A percentile compares a stretch with the other conserved stretches of the same genome.
Conservation (phyloP, 257 asterid genomes). For the Jacaranda copaia region DNA sequence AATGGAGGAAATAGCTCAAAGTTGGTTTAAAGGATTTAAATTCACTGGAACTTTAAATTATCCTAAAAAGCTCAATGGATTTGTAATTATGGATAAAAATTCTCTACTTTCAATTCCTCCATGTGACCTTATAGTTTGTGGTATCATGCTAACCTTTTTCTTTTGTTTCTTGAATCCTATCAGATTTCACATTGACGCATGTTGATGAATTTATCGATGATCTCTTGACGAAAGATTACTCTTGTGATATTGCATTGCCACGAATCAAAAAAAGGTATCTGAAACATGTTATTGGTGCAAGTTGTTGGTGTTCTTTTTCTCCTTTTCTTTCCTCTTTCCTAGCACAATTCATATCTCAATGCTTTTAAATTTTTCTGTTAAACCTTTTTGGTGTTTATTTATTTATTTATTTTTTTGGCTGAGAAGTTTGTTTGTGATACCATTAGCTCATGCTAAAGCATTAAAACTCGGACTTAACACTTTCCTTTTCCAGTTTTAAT, state of each 20-base stretch:
- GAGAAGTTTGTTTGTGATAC: conserved; percentile 13
- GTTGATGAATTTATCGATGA: conserved; percentile 92
- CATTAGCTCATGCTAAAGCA: neutral
- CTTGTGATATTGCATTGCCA: conserved; percentile 90
- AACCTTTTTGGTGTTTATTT: neutral
- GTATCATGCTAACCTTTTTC: conserved; percentile 7
- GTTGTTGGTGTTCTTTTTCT: conserved; percentile 5
- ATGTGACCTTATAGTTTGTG: neutral
- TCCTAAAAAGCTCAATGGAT: neutral
- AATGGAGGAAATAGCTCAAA: neutral
- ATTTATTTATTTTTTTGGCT: neutral
- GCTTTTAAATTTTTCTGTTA: neutral
- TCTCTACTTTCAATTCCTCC: neutral
- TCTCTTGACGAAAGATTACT: conserved; percentile 85
- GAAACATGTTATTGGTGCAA: conserved; percentile 10
- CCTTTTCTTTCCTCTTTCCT: neutral
- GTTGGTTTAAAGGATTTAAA: neutral
- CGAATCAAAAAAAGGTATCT: conserved; percentile 84
- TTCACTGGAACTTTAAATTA: neutral
- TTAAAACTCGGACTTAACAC: neutral
- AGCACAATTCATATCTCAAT: neutral
- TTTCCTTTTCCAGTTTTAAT: neutral
- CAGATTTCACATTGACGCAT: conserved; percentile 79
- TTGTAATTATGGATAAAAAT: neutral
- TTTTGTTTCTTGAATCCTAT: conserved; percentile 19